Conservation (phyloP, 306 rosid genomes). For the Potentilla sterilis region DNA sequence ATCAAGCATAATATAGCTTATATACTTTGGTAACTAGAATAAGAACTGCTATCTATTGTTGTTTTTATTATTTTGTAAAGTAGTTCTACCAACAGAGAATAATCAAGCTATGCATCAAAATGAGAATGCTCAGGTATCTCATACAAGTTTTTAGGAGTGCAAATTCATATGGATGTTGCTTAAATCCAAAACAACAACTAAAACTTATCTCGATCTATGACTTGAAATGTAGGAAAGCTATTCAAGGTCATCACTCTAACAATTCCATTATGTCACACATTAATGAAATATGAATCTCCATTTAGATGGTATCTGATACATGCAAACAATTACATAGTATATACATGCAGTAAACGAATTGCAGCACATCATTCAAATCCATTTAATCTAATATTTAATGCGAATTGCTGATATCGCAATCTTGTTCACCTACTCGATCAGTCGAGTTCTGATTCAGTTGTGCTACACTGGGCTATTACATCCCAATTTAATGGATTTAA, state of each 20-base stretch:
- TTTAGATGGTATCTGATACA: no score
- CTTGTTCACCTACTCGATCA: no score
- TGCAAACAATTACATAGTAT: no score
- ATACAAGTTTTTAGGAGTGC: no score
- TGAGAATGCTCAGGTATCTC: not conserved
- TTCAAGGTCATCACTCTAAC: not conserved
- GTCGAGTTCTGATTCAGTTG: no score
- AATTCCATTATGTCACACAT: not conserved
- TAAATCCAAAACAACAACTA: not conserved
- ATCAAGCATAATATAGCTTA: constrained; percentile 4
- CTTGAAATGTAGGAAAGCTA: not conserved
- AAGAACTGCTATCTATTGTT: not conserved
- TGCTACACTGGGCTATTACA: no score
- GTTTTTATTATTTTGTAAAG: not conserved
- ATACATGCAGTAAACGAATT: no score
- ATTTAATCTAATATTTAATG: no score
- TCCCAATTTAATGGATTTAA: no score
- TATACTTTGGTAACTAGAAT: not conserved
- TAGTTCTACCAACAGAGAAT: not conserved
- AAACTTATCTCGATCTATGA: not conserved
- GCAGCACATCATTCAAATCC: no score
- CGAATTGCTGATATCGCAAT: no score
- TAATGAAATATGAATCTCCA: not conserved
- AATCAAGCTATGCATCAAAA: not conserved
- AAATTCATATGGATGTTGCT: not conserved